Evolutionary conservation across 768 basidiomycete genomes (phyloP).

Genomic region (Tylopilus felleus): DNA sequence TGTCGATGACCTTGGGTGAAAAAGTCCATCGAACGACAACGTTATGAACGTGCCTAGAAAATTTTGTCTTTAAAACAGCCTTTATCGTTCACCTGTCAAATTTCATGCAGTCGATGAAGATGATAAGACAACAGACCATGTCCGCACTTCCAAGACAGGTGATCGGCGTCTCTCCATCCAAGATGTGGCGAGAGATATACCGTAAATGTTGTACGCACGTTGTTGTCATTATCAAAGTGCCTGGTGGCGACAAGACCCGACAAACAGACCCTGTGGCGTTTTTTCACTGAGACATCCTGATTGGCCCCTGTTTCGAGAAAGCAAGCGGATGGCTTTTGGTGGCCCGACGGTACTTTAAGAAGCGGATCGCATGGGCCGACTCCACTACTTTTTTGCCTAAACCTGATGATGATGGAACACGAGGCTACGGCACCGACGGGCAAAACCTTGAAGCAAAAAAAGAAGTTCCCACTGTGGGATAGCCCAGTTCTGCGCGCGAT

Average conservation of each 20-base stretch:
- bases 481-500: background rate
- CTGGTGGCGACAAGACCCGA: conserved; percentile 8
- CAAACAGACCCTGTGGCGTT: conserved; percentile 21
- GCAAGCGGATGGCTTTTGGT: background rate
- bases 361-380: background rate
- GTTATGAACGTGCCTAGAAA: background rate
- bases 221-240: conserved; percentile 16
- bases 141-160: background rate
- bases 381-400: background rate
- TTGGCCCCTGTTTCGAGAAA: conserved; percentile 12
- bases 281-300: background rate
- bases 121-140: background rate
- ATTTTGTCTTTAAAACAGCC: background rate
- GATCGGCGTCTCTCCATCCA: conserved; percentile 14
- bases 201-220: conserved; percentile 19
- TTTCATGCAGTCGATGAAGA: background rate
- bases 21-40: background rate
- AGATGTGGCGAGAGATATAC: background rate
- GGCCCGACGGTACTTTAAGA: background rate
- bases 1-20: background rate
- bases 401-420: background rate
- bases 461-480: conserved; percentile 26
- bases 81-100: conserved; percentile 1
- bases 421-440: conserved; percentile 1
- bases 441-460: background rate